Percentiles rank a stretch among this genome's conserved stretches.
phyloP scores from a whole-genome alignment of 1,139 yeast species.

The Protomyces inundatus region DNA sequence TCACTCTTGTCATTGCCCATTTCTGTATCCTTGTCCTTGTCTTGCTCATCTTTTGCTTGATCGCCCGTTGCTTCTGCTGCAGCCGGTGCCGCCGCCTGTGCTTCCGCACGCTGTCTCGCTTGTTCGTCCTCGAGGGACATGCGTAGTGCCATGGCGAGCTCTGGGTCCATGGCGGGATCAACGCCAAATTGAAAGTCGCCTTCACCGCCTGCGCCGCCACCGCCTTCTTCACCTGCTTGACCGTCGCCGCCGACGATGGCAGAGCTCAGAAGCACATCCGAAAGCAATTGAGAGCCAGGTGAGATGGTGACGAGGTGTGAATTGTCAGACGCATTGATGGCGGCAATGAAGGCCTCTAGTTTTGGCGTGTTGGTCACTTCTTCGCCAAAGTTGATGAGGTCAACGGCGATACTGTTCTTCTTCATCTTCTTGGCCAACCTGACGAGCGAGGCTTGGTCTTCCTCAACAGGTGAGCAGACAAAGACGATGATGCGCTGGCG shows the following conservation, averaged over 20 bases:
- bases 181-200: slow-evolving; percentile 57
- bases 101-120: slow-evolving; percentile 49
- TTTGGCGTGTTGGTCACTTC: slow-evolving; percentile 69
- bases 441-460: slow-evolving; percentile 66
- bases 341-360: slow-evolving; percentile 73
- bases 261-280: slow-evolving; percentile 67
- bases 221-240: slow-evolving; percentile 47
- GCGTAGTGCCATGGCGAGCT: slow-evolving; percentile 87
- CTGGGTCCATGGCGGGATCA: slow-evolving; percentile 95
- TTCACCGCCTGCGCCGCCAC: slow-evolving; percentile 43
- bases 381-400: slow-evolving; percentile 89
- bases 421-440: slow-evolving; percentile 88
- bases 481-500: slow-evolving; percentile 85
- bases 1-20: not conserved
- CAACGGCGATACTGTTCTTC: slow-evolving; percentile 87
- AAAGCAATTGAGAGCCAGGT: slow-evolving; percentile 76
- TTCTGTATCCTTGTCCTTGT: not conserved
- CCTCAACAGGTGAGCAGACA: slow-evolving; percentile 80
- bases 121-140: slow-evolving; percentile 79
- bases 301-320: slow-evolving; percentile 80
- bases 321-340: slow-evolving; percentile 70
- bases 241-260: slow-evolving; percentile 58
- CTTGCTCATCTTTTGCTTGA: not conserved
- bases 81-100: not conserved
- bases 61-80: not conserved